Conservation (phyloP, 2,329 filamentous ascomycete genomes). For the Colletotrichum sp. region DNA sequence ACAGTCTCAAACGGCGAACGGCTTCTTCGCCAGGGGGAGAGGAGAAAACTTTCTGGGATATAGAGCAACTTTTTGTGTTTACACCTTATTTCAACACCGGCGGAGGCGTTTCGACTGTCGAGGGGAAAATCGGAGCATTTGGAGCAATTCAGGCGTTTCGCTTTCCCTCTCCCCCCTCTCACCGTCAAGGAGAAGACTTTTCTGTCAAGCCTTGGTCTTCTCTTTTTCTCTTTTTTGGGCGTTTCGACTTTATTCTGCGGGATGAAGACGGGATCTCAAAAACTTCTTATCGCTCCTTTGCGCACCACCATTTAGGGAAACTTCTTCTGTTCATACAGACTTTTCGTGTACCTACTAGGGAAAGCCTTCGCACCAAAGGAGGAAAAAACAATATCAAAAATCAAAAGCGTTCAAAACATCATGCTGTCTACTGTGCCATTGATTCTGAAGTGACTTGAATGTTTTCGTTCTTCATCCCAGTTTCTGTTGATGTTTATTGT, state of each 20-base stretch:
- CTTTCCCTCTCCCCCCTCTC: background rate
- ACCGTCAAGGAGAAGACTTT: too few species aligned
- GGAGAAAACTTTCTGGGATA: background rate
- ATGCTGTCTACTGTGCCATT: background rate
- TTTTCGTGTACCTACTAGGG: background rate
- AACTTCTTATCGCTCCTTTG: background rate
- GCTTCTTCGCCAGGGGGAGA: background rate
- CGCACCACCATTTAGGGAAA: background rate
- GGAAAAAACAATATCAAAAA: background rate
- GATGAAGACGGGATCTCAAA: background rate
- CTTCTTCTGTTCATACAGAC: background rate
- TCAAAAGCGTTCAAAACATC: background rate
- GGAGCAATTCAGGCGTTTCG: slow-evolving; percentile 17
- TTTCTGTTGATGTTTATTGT: background rate
- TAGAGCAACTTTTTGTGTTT: background rate
- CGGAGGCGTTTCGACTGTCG: background rate
- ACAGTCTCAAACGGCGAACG: background rate
- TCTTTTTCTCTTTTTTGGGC: background rate
- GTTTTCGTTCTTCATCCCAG: background rate
- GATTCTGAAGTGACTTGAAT: background rate
- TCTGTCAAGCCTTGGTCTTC: too few species aligned
- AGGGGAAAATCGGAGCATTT: slow-evolving; percentile 1
- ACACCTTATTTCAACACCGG: background rate
- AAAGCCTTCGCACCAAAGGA: background rate
- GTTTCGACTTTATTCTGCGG: background rate